Evolutionary conservation across 768 basidiomycete genomes (phyloP).

Genomic region (Mycena kentingensis): DNA sequence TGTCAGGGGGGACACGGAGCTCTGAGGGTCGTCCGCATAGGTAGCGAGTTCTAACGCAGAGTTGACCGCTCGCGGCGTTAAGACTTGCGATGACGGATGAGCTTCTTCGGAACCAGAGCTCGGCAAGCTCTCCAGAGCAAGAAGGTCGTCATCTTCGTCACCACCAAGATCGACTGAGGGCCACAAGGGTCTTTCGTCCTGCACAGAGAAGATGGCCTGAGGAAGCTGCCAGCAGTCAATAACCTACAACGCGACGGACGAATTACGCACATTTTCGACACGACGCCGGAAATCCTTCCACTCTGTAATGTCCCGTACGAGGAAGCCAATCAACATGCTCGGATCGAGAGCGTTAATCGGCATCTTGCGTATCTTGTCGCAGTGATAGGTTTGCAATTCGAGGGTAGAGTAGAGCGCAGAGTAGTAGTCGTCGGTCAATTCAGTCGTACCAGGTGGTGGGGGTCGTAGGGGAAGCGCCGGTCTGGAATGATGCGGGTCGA

Average conservation of each 20-base stretch:
- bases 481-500: slow-evolving; percentile 79
- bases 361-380: slow-evolving; percentile 97
- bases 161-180: slow-evolving; percentile 42
- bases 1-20: not conserved
- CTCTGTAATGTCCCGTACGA: slow-evolving; percentile 80
- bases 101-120: slow-evolving; percentile 15
- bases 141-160: slow-evolving; percentile 20
- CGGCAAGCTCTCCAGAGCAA: slow-evolving; percentile 19
- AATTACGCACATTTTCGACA: slow-evolving; percentile 63
- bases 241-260: slow-evolving; percentile 5
- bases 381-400: slow-evolving; percentile 90
- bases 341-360: slow-evolving; percentile 87
- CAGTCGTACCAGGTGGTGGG: slow-evolving; percentile 25
- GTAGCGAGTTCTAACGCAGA: slow-evolving; percentile 6
- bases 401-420: slow-evolving; percentile 68
- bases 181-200: slow-evolving; percentile 88
- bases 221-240: slow-evolving; percentile 41
- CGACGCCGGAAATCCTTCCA: slow-evolving; percentile 80
- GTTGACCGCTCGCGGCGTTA: not conserved
- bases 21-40: too few relatives aligned
- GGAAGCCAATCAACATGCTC: slow-evolving; percentile 94
- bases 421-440: slow-evolving; percentile 61
- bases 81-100: not conserved
- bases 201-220: slow-evolving; percentile 80
- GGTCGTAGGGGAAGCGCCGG: slow-evolving; percentile 72